These are phyloP conservation scores for Candida sp. DNA, from an alignment of 1,139 yeast species.

Conservation along the genomic window DNA sequence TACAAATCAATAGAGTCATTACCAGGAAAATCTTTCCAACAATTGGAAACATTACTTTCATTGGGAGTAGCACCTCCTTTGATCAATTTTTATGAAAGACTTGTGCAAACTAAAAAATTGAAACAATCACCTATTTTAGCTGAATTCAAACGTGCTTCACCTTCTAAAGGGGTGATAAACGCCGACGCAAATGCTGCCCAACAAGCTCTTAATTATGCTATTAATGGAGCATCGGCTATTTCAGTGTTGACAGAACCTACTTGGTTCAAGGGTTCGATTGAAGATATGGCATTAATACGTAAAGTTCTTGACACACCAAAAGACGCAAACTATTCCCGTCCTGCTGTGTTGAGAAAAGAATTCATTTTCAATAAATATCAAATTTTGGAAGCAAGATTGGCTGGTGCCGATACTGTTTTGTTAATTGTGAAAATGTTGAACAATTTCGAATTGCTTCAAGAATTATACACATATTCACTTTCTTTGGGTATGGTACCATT, in stretches of 20 bases:
- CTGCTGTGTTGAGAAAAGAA: slow-evolving; percentile 89
- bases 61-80: slow-evolving; percentile 77
- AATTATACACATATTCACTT: slow-evolving; percentile 68
- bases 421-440: slow-evolving; percentile 91
- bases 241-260: slow-evolving; percentile 94
- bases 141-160: slow-evolving; percentile 95
- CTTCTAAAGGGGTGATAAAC: slow-evolving; percentile 93
- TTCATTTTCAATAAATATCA: slow-evolving; percentile 86
- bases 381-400: slow-evolving; percentile 85
- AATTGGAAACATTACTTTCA: slow-evolving; percentile 53
- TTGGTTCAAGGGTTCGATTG: slow-evolving; percentile 92
- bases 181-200: slow-evolving; percentile 74
- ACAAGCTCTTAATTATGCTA: slow-evolving; percentile 77
- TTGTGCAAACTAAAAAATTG: slow-evolving; percentile 32
- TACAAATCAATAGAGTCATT: slow-evolving; percentile 45
- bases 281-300: slow-evolving; percentile 56
- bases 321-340: slow-evolving; percentile 55
- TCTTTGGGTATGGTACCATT: slow-evolving; percentile 90
- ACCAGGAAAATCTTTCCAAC: slow-evolving; percentile 74
- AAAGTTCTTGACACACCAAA: slow-evolving; percentile 56
- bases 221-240: slow-evolving; percentile 82
- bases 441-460: slow-evolving; percentile 43
- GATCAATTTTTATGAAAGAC: slow-evolving; percentile 65
- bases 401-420: slow-evolving; percentile 93
- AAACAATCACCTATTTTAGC: slow-evolving; percentile 66